Evolutionary conservation across 2,329 filamentous ascomycete species (phyloP).

Genomic region (Albifimbria verrucaria): DNA sequence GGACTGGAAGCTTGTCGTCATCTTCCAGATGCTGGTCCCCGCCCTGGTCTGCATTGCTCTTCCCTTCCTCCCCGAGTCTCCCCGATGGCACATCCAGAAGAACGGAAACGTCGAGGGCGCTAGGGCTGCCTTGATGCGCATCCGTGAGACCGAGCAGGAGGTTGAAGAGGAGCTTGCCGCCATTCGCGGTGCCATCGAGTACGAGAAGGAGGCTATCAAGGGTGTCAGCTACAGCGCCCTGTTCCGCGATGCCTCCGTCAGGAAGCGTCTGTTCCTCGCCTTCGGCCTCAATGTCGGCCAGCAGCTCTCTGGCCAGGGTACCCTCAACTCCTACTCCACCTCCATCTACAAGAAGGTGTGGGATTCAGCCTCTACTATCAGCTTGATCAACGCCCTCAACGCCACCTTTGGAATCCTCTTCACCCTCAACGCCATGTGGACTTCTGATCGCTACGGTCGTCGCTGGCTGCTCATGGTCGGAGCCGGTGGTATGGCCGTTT

Average conservation of each 20-base stretch:
- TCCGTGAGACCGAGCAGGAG: conserved; percentile 62
- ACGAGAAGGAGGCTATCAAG: conserved; percentile 67
- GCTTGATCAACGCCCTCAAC: conserved; percentile 72
- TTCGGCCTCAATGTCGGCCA: conserved; percentile 68
- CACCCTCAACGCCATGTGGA: conserved; percentile 71
- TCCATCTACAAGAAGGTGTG: conserved; percentile 72
- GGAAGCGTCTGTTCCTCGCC: conserved; percentile 63
- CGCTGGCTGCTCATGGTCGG: conserved; percentile 68
- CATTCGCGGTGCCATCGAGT: conserved; percentile 67
- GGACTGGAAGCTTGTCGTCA: conserved; percentile 71
- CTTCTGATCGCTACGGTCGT: conserved; percentile 67
- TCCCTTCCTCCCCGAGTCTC: conserved; percentile 65
- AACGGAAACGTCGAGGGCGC: conserved; percentile 59
- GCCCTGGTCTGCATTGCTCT: conserved; percentile 58
- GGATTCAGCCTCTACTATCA: conserved; percentile 54
- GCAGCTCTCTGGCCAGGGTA: conserved; percentile 70
- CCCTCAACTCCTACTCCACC: conserved; percentile 70
- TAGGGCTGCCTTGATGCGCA: conserved; percentile 51
- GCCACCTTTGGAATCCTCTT: conserved; percentile 71
- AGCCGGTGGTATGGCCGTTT: conserved; percentile 64
- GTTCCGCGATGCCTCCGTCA: conserved; percentile 66
- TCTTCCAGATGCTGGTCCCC: conserved; percentile 70
- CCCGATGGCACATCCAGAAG: conserved; percentile 65
- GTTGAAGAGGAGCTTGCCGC: conserved; percentile 63
- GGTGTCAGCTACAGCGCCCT: conserved; percentile 57